Evolutionary conservation across 257 asterid genomes (phyloP).

Genomic region (Perilla frutescens): DNA sequence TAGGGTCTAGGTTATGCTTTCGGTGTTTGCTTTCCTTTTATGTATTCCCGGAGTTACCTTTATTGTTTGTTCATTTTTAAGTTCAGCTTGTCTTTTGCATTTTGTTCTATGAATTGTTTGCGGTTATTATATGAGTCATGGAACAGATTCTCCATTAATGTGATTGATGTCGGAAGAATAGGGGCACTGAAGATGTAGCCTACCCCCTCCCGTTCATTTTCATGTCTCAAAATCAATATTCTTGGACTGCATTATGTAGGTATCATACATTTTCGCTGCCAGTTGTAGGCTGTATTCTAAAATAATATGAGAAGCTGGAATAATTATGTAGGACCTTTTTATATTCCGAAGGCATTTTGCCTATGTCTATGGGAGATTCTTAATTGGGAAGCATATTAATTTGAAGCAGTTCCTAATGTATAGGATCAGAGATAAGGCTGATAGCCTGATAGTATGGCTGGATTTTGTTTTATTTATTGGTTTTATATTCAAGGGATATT

Average conservation of each 20-base stretch:
- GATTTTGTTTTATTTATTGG: not conserved
- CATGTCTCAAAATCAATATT: not conserved
- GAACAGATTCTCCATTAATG: no score
- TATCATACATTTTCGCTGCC: not conserved
- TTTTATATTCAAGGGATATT: not conserved
- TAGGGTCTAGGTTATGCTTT: no score
- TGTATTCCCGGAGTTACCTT: no score
- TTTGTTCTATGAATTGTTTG: no score
- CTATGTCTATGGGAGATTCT: not conserved
- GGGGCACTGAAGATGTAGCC: not conserved
- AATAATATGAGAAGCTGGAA: not conserved
- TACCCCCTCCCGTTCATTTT: not conserved
- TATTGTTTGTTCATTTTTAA: no score
- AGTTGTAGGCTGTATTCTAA: not conserved
- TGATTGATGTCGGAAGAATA: no score
- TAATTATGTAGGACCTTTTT: not conserved
- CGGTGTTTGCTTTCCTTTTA: no score
- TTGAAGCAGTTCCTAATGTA: not conserved
- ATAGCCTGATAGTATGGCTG: not conserved
- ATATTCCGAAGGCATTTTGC: not conserved
- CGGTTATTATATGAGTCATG: no score
- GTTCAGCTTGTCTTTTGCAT: no score
- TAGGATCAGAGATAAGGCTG: not conserved
- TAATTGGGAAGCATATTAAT: not conserved
- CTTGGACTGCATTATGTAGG: not conserved